Conservation (phyloP, 164 flowering plant genomes). For the Echeveria elegans region DNA sequence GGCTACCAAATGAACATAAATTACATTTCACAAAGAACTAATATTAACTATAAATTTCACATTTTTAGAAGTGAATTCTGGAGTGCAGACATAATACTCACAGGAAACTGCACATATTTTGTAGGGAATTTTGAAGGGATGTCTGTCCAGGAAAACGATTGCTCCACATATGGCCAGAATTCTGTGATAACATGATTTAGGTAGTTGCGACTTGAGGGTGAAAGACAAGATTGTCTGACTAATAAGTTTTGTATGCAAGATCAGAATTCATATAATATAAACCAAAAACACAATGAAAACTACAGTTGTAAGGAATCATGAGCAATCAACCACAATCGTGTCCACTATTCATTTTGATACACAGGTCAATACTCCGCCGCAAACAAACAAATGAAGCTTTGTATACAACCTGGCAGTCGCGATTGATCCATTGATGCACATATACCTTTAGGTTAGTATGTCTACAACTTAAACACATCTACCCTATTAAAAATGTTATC, state of each 20-base stretch:
- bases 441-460: not conserved
- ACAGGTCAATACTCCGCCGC: not conserved
- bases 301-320: not conserved
- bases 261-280: not conserved
- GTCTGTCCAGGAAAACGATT: conserved; percentile 96
- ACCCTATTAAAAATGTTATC: not conserved
- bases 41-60: not conserved
- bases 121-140: conserved; percentile 98
- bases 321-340: not conserved
- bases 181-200: conserved; percentile 33
- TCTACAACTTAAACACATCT: not conserved
- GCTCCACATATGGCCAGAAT: conserved; percentile 95
- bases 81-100: conserved; percentile 25
- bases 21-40: not conserved
- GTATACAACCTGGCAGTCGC: not conserved
- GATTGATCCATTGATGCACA: not conserved
- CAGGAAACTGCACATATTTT: conserved; percentile 95
- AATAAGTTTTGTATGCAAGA: not conserved
- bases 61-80: not conserved
- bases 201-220: not conserved
- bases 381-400: not conserved
- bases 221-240: not conserved
- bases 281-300: not conserved
- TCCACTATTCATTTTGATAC: not conserved
- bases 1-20: conserved; percentile 6